Evolutionary conservation across 2,329 filamentous ascomycete species (phyloP).

Genomic region (Aspergillus vadensis): DNA sequence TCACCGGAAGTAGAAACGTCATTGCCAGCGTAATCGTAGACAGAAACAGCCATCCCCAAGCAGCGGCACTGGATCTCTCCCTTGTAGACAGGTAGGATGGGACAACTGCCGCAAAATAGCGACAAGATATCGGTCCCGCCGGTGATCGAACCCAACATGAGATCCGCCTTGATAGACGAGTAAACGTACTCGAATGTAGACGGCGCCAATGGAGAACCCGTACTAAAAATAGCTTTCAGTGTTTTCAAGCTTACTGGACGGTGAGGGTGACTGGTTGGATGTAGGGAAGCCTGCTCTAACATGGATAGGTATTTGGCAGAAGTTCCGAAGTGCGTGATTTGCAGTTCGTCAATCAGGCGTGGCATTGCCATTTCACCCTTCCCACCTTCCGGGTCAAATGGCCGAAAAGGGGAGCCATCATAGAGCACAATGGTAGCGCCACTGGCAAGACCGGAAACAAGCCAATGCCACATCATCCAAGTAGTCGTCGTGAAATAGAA

Average conservation of each 20-base stretch:
- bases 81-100: constrained; percentile 68
- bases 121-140: constrained; percentile 97
- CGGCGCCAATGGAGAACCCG: constrained; percentile 86
- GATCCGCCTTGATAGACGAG: constrained; percentile 71
- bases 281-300: constrained; percentile 75
- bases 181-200: constrained; percentile 94
- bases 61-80: constrained; percentile 78
- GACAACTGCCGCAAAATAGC: constrained; percentile 84
- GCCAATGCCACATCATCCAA: constrained; percentile 99
- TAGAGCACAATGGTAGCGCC: constrained; percentile 86
- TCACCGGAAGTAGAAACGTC: constrained; percentile 64
- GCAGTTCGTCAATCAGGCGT: constrained; percentile 73
- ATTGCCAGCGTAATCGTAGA: constrained; percentile 58
- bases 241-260: constrained; percentile 44
- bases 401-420: constrained; percentile 86
- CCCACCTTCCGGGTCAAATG: constrained; percentile 55
- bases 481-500: constrained; percentile 95
- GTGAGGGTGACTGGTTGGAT: constrained; percentile 57
- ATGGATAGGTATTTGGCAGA: constrained; percentile 91
- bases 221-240: constrained; percentile 87
- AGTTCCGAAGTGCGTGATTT: constrained; percentile 91
- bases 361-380: constrained; percentile 80
- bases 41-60: constrained; percentile 73
- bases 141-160: constrained; percentile 91
- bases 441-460: constrained; percentile 78